Evolutionary conservation across 2,329 filamentous ascomycete genomes (phyloP).

Genomic region (Arachnomyces sp.): DNA sequence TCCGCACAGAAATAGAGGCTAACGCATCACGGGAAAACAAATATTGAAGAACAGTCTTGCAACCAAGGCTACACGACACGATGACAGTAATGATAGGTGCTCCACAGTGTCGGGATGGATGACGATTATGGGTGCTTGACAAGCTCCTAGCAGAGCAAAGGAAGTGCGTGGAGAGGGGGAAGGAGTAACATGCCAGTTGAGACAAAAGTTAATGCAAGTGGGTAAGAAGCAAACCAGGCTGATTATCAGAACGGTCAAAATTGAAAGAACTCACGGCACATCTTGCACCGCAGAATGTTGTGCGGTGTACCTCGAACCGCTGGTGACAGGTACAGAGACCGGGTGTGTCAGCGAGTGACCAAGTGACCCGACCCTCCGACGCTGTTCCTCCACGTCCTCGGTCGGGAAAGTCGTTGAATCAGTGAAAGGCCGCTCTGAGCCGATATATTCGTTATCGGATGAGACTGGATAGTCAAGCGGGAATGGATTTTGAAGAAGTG

Average conservation of each 20-base stretch:
- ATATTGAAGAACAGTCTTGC: slow-evolving; percentile 6
- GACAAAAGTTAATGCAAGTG: slow-evolving; percentile 24
- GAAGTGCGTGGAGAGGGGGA: slow-evolving; percentile 15
- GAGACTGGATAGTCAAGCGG: slow-evolving; percentile 31
- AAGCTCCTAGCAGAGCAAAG: not conserved
- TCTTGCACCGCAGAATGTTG: slow-evolving; percentile 45
- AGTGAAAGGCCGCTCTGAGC: slow-evolving; percentile 26
- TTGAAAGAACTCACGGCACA: slow-evolving; percentile 47
- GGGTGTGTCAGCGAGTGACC: slow-evolving; percentile 38
- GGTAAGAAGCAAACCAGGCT: slow-evolving; percentile 22
- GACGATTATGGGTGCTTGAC: too few species aligned
- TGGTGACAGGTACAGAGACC: slow-evolving; percentile 38
- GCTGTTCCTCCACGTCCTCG: slow-evolving; percentile 39
- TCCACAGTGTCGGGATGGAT: too few species aligned
- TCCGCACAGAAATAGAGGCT: slow-evolving; percentile 3
- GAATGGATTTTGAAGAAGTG: slow-evolving; percentile 29
- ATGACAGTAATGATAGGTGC: too few species aligned
- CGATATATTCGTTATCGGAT: slow-evolving; percentile 33
- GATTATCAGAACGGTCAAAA: slow-evolving; percentile 25
- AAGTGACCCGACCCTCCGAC: slow-evolving; percentile 44
- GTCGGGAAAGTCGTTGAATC: slow-evolving; percentile 26
- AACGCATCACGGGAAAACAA: slow-evolving; percentile 2
- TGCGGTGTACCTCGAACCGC: slow-evolving; percentile 45
- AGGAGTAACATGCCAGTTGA: slow-evolving; percentile 23
- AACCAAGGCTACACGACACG: slow-evolving; percentile 3